Base-by-base conservation (phyloP, 306 rosid genomes). In the Lupinus albus region DNA sequence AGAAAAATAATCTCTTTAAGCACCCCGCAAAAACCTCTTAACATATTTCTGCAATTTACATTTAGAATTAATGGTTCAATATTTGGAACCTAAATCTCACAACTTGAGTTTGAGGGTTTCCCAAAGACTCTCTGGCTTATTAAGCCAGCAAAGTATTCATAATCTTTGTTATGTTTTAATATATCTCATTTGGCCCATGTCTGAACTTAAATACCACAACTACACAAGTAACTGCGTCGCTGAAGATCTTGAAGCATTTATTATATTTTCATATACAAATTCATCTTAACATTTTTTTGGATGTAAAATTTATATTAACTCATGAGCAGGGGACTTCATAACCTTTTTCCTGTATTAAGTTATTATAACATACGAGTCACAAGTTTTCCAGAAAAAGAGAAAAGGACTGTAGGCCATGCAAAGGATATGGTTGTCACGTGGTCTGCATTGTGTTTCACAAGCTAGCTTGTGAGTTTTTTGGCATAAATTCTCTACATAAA, bases 231-330 rank as follows among this genome's bases (percentile, higher is more conserved):
- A 51, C 21, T 17, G 32, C 63, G 12, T 39, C 20, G 38, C 4
- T 58, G 48, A 75, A 48, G 13, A 58, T 57, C 62, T 12, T 50
- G 56, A 57, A 67, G 38, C 74, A 38, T 75, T 61, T 36, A 7
- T 25, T 33, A 10, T 21, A 54, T 50, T 15, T 33, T 6, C 39
- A 41, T 35, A 32, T 8, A 33, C 17, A 49, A 33, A 35, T 54
- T 21, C 60, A 54, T 36, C 16, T 54, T 21, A 53, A 53, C 38
- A 11, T 25, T 54, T 4, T 25, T 25, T 11, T 11, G 3, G 1
- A 1, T 2, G 46, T 0, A 25, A 21, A 54, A 4, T 49, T 49
- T 46, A 28, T 32, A 64, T 13, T 15, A 14, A 45, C 54, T 18
- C 45, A 18, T 66, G 49, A 25, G 46, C 44, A 25, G 5, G 35